A percentile compares a stretch with the other conserved stretches of the same genome.
Evolutionary conservation across 441 rosid genomes (phyloP).

Genomic region (Populus hybrid): DNA sequence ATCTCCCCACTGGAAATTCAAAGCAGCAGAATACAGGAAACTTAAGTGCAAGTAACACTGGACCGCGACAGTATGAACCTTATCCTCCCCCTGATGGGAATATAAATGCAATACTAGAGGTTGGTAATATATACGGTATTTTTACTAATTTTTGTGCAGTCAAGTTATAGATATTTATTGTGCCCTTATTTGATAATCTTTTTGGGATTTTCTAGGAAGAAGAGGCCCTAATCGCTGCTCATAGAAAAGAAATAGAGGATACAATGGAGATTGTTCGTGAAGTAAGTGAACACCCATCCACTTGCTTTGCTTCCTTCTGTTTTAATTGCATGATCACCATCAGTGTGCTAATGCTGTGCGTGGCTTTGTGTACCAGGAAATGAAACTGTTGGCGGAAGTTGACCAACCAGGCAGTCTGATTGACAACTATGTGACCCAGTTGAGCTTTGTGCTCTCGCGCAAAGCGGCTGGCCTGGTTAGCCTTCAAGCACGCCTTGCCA

Average conservation of each 20-base stretch:
- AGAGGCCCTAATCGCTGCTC: constrained; percentile 88
- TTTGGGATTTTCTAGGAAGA: constrained; percentile 60
- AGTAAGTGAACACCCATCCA: constrained; percentile 38
- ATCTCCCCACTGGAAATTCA: constrained; percentile 39
- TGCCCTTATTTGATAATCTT: neutral
- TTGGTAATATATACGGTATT: constrained; percentile 27
- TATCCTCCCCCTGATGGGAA: constrained; percentile 60
- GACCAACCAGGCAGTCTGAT: constrained; percentile 98
- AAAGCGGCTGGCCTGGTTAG: constrained; percentile 96
- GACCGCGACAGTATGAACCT: constrained; percentile 44
- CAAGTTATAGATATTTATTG: neutral
- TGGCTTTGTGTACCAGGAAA: constrained; percentile 55
- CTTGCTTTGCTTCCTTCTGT: neutral
- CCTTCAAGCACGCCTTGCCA: constrained; percentile 92
- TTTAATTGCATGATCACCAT: neutral
- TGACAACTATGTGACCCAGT: constrained; percentile 79
- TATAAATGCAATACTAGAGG: constrained; percentile 84
- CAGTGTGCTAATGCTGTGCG: neutral
- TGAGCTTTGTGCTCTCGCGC: constrained; percentile 90
- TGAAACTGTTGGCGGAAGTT: constrained; percentile 93
- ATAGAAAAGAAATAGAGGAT: constrained; percentile 96
- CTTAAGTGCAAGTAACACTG: constrained; percentile 35
- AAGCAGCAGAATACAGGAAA: constrained; percentile 45
- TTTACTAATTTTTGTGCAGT: neutral
- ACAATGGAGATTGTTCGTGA: constrained; percentile 98